Base-by-base conservation (phyloP, 108 stramenopile species). In the Tribonema minus region DNA sequence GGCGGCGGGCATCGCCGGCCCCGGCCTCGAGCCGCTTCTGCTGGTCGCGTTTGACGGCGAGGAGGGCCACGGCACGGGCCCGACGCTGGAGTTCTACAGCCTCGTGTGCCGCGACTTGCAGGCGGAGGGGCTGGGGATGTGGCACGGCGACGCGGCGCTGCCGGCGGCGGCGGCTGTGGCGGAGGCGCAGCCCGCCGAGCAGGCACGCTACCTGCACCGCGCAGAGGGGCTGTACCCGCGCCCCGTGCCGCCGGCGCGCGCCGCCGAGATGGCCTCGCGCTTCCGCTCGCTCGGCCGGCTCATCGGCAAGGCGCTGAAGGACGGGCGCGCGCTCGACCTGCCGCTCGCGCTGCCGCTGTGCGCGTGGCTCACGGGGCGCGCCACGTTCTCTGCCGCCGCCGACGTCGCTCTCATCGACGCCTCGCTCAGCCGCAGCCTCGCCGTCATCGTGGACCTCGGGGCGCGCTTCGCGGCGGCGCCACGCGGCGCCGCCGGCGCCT, bases 1-100 rank as follows among this genome's bases (percentile, higher is more conserved):
- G 64, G 7, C 12, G 63, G 35, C 20, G 32, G 4, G 37, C 20
- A 5, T n/a, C 20, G 15, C 26, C 25, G 33, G 64, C n/a, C 34
- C 72, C n/a, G 72, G 64, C 63, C 63, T 54, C 65, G 75, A 76
- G 23, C 58, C 65, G 27, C 58, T 67, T 64, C 58, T 76, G 66
- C 58, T 76, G 58, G 75, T 76, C n/a, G 75, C 64, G 66, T 76
- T 76, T 30, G 75, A 67, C 30, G 75, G 75, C 27, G 75, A 76
- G 34, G 67, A 37, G 38, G 75, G 75, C 0, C 75, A 76, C 36
- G 75, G 75, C 3, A 76, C 75, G 29, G 75, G 75, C 2, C 75
- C 75, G 3, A 76, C 75, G 0, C 35, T 67, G 5, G 75, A 76
- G 75, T 76, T 76, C 33, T 76, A 76, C 39, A 67, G 41, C 41